Conservation (phyloP, 257 asterid genomes). For the Solanum virginianum region DNA sequence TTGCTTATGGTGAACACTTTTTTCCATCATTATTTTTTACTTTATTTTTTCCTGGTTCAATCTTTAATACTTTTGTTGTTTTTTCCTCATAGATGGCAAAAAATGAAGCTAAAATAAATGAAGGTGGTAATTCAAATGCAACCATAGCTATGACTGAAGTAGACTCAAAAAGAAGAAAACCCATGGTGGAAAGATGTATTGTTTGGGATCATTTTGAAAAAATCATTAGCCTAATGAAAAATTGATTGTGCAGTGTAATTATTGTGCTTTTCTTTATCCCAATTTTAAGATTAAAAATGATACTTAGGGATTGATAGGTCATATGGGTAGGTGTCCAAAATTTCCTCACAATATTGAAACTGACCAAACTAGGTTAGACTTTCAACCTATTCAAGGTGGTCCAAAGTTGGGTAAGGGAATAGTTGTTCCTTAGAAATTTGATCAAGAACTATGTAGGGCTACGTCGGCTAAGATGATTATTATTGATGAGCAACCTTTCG, state of each 20-base stretch:
- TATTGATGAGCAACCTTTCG: background rate
- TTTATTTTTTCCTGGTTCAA: background rate
- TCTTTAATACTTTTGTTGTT: background rate
- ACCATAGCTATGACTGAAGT: too few species aligned
- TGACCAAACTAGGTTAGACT: background rate
- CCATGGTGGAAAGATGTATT: background rate
- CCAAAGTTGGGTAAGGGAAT: background rate
- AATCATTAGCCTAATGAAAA: background rate
- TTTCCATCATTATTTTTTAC: too few species aligned
- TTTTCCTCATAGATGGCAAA: background rate
- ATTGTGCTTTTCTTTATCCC: too few species aligned
- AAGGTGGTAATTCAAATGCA: too few species aligned
- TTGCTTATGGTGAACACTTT: too few species aligned
- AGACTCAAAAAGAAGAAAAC: background rate
- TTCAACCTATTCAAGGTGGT: background rate
- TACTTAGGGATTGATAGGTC: background rate
- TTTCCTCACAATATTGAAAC: background rate
- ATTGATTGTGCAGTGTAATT: too few species aligned
- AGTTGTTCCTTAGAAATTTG: background rate
- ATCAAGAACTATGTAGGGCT: background rate
- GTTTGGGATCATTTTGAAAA: background rate
- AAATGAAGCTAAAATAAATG: background rate
- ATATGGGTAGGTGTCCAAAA: background rate
- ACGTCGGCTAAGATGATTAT: background rate
- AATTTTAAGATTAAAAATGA: too few species aligned